phyloP scores from a whole-genome alignment of 169 alveolate species.

The Plasmodium reichenowi region DNA sequence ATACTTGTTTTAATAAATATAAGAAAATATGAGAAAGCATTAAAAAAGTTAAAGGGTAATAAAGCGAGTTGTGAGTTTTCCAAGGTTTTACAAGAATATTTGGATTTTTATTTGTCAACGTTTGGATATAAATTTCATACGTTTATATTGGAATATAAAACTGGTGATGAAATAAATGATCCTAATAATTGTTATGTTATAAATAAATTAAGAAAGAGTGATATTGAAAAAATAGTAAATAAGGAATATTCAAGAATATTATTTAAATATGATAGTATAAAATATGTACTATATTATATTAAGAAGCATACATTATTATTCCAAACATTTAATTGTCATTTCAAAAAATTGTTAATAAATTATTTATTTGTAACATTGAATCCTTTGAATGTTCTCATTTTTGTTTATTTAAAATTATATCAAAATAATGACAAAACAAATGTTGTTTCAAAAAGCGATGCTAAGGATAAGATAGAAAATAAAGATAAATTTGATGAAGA shows the following conservation, averaged over 20 bases:
- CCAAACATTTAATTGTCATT: constrained; percentile 12
- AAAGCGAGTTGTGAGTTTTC: constrained; percentile 12
- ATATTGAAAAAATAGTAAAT: constrained; percentile 41
- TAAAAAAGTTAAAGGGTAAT: constrained; percentile 35
- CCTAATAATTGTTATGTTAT: constrained; percentile 37
- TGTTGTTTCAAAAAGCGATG: background rate
- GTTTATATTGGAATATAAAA: constrained; percentile 58
- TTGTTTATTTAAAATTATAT: constrained; percentile 43
- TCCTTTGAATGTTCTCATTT: constrained; percentile 43
- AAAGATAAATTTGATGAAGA: background rate
- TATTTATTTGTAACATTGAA: constrained; percentile 27
- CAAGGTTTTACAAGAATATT: constrained; percentile 30
- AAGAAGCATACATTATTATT: constrained; percentile 18
- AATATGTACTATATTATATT: constrained; percentile 49
- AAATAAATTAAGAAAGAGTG: constrained; percentile 23
- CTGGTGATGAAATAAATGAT: constrained; percentile 8
- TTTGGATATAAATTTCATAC: constrained; percentile 74
- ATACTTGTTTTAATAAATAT: constrained; percentile 36
- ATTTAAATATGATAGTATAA: constrained; percentile 40
- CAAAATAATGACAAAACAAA: background rate
- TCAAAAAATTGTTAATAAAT: constrained; percentile 18
- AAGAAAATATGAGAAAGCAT: constrained; percentile 52
- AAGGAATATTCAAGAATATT: constrained; percentile 45
- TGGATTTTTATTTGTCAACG: constrained; percentile 33
- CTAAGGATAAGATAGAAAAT: background rate